Percentiles rank a stretch among this genome's conserved stretches.
Evolutionary conservation across 1,139 yeast genomes (phyloP).

Genomic region (Sporopachydermia cereana): DNA sequence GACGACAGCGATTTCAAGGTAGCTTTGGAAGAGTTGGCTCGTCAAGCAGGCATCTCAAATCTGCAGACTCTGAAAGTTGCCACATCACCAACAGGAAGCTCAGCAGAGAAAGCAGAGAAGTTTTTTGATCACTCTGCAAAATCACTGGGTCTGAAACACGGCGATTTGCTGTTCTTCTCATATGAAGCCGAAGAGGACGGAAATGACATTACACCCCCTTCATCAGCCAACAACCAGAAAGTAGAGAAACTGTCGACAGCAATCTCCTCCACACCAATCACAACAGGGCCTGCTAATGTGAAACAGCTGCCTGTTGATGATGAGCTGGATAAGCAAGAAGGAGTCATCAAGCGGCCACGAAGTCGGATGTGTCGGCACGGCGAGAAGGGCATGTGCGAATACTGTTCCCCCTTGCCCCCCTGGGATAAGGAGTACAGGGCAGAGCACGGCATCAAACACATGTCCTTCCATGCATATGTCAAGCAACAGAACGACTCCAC

Average conservation of each 20-base stretch:
- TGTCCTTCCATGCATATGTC: conserved; percentile 75
- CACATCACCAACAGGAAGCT: conserved; percentile 12
- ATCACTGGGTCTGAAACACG: conserved; percentile 57
- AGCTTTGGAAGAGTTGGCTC: conserved; percentile 35
- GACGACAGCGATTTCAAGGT: conserved; percentile 34
- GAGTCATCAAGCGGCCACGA: conserved; percentile 55
- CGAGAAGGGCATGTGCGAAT: conserved; percentile 94
- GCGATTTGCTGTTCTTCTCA: conserved; percentile 64
- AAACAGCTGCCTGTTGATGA: conserved; percentile 48
- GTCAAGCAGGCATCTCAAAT: conserved; percentile 24
- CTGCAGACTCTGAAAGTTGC: conserved; percentile 12
- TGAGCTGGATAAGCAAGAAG: conserved; percentile 53
- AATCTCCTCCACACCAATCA: conserved; percentile 9
- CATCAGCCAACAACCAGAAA: conserved; percentile 10
- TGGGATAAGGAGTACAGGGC: conserved; percentile 76
- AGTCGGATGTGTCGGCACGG: conserved; percentile 75
- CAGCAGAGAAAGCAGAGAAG: conserved; percentile 21
- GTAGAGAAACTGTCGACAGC: conserved; percentile 12
- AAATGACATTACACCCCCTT: conserved; percentile 13
- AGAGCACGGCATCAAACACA: conserved; percentile 73
- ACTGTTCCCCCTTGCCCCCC: conserved; percentile 92
- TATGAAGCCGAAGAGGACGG: conserved; percentile 26
- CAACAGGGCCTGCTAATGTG: conserved; percentile 14
- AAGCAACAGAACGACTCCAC: conserved; percentile 60
- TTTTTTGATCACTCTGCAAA: conserved; percentile 36